Evolutionary conservation across 2,329 filamentous ascomycete genomes (phyloP).

Genomic region (Cercospora janseana): DNA sequence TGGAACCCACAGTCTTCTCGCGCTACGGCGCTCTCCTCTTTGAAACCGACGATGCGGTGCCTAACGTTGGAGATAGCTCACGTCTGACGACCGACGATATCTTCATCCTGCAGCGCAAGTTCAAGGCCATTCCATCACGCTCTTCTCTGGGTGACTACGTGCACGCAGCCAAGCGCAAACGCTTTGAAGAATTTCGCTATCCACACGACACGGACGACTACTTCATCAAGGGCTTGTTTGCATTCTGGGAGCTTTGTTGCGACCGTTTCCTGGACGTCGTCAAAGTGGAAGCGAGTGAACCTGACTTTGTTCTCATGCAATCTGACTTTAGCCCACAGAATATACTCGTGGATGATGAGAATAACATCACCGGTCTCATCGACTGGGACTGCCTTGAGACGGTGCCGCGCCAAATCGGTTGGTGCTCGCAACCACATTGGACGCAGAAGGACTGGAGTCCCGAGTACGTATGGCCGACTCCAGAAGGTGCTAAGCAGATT

Average conservation of each 20-base stretch:
- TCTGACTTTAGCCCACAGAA: conserved; percentile 27
- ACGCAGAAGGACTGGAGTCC: conserved; percentile 19
- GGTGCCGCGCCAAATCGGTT: conserved; percentile 21
- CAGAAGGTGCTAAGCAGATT: background rate
- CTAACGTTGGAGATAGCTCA: conserved; percentile 12
- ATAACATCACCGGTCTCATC: conserved; percentile 20
- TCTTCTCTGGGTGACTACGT: conserved; percentile 18
- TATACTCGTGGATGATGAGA: conserved; percentile 19
- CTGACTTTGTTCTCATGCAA: conserved; percentile 24
- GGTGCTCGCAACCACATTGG: conserved; percentile 23
- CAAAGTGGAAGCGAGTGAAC: conserved; percentile 9
- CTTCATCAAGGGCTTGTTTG: conserved; percentile 12
- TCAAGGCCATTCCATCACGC: conserved; percentile 6
- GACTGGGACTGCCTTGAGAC: conserved; percentile 26
- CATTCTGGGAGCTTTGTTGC: conserved; percentile 21
- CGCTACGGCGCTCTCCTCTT: conserved; percentile 20
- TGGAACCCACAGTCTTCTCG: conserved; percentile 13
- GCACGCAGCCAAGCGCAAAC: conserved; percentile 13
- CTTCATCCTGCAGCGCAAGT: conserved; percentile 18
- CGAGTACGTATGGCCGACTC: conserved; percentile 18
- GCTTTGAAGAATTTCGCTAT: conserved; percentile 12
- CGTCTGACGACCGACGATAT: conserved; percentile 19
- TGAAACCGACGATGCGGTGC: conserved; percentile 2
- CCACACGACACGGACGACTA: conserved; percentile 2
- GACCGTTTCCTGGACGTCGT: conserved; percentile 21